These are phyloP conservation scores for Gliomastix tumulicola DNA, from an alignment of 2,329 filamentous ascomycete species.

Conservation along the genomic window DNA sequence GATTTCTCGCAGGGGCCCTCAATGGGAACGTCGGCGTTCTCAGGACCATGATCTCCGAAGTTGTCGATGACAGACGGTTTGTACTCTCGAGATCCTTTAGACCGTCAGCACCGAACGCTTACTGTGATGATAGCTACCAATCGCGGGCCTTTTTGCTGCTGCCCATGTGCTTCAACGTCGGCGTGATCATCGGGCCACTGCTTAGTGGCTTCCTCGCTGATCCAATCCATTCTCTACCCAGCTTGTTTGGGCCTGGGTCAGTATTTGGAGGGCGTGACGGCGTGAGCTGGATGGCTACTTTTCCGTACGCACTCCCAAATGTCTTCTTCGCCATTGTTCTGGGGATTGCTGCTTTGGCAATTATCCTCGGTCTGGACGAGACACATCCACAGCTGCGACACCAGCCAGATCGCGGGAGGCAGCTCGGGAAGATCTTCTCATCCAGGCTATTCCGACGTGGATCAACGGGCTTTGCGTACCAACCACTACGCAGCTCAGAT, in stretches of 20 bases:
- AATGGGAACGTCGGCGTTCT: constrained; percentile 43
- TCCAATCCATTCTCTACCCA: constrained; percentile 8
- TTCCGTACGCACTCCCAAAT: constrained; percentile 14
- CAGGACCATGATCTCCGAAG: constrained; percentile 18
- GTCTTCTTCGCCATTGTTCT: constrained; percentile 9
- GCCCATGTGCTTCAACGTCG: constrained; percentile 40
- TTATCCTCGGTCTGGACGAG: constrained; percentile 13
- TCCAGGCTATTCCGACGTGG: neutral
- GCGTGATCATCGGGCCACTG: constrained; percentile 33
- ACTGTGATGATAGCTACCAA: constrained; percentile 36
- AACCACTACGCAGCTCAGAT: neutral
- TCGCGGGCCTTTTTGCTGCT: constrained; percentile 38
- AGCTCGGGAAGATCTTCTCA: neutral
- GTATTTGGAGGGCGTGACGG: constrained; percentile 9
- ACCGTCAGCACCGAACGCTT: neutral
- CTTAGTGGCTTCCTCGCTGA: constrained; percentile 14
- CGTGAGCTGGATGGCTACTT: constrained; percentile 10
- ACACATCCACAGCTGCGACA: constrained; percentile 8
- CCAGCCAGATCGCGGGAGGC: constrained; percentile 6
- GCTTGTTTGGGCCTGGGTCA: constrained; percentile 11
- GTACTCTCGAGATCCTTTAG: no score
- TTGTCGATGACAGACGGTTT: constrained; percentile 4
- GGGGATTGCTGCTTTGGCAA: constrained; percentile 7
- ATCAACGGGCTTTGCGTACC: neutral
- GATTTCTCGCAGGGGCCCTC: constrained; percentile 53